These are phyloP conservation scores for Vaccinium corymbosum DNA, from an alignment of 148 eudicot species.

Conservation along the genomic window DNA sequence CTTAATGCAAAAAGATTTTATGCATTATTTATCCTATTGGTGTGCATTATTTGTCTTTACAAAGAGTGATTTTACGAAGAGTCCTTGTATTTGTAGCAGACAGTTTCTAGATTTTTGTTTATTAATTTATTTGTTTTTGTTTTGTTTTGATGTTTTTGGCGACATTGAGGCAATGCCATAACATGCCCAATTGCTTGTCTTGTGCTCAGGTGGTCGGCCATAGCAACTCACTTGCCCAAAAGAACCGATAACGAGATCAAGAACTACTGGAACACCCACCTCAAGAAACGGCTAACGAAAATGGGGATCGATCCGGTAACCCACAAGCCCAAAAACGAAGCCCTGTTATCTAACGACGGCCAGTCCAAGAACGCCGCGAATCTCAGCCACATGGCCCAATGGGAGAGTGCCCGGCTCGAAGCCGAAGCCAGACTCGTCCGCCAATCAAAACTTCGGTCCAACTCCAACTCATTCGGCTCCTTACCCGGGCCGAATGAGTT, in stretches of 20 bases:
- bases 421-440: conserved; percentile 83
- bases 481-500: neutral
- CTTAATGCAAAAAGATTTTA: too few relatives aligned
- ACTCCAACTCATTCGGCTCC: conserved; percentile 1
- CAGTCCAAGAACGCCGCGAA: conserved; percentile 64
- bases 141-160: neutral
- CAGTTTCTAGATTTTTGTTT: conserved; percentile 1
- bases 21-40: too few relatives aligned
- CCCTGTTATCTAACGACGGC: conserved; percentile 40
- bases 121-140: neutral
- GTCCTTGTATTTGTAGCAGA: neutral
- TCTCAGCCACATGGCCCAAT: conserved; percentile 95
- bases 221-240: conserved; percentile 92
- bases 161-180: neutral
- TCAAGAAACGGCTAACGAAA: conserved; percentile 72
- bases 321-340: conserved; percentile 83
- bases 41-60: neutral
- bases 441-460: conserved; percentile 67
- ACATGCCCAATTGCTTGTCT: conserved; percentile 5
- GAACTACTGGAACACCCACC: conserved; percentile 92
- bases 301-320: conserved; percentile 96
- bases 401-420: conserved; percentile 95
- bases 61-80: neutral
- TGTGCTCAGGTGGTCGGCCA: conserved; percentile 87
- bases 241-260: conserved; percentile 95